phyloP scores from a whole-genome alignment of 257 asterid species.

The Jacaranda mimosifolia region DNA sequence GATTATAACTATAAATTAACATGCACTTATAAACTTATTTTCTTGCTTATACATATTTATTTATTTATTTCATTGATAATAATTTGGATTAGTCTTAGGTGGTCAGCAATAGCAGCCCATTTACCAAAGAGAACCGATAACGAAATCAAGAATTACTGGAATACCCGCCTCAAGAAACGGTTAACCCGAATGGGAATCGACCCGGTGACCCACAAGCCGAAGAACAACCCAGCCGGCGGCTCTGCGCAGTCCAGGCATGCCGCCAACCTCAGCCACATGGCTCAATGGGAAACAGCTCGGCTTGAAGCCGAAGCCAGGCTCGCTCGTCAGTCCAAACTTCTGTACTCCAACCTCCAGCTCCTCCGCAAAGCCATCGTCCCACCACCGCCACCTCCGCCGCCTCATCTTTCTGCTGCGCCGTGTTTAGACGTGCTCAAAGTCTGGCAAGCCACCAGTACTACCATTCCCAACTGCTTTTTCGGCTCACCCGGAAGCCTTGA shows the following conservation, averaged over 20 bases:
- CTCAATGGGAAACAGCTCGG: slow-evolving; percentile 71
- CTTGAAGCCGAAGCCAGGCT: slow-evolving; percentile 66
- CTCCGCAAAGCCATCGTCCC: slow-evolving; percentile 6
- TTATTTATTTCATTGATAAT: background rate
- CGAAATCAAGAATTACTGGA: slow-evolving; percentile 68
- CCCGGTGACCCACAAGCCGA: slow-evolving; percentile 66
- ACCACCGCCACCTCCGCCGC: slow-evolving; percentile 26
- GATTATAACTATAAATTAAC: too few species aligned
- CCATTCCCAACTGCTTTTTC: slow-evolving; percentile 25
- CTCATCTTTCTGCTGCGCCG: slow-evolving; percentile 26
- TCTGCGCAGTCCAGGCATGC: slow-evolving; percentile 40
- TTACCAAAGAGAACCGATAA: slow-evolving; percentile 60
- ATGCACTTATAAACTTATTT: background rate
- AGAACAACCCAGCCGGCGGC: slow-evolving; percentile 37
- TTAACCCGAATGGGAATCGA: slow-evolving; percentile 64
- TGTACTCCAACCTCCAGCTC: slow-evolving; percentile 24
- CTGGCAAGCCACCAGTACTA: slow-evolving; percentile 44
- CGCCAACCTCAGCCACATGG: slow-evolving; percentile 61
- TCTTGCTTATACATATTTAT: background rate
- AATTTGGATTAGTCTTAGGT: slow-evolving; percentile 39
- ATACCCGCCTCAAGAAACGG: slow-evolving; percentile 67
- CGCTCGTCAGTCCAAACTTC: slow-evolving; percentile 41
- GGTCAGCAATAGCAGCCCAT: slow-evolving; percentile 68
- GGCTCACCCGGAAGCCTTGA: slow-evolving; percentile 35
- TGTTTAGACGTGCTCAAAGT: slow-evolving; percentile 61